These are phyloP conservation scores for Neonectria magnoliae DNA, from an alignment of 2,329 filamentous ascomycete genomes.

Conservation along the genomic window DNA sequence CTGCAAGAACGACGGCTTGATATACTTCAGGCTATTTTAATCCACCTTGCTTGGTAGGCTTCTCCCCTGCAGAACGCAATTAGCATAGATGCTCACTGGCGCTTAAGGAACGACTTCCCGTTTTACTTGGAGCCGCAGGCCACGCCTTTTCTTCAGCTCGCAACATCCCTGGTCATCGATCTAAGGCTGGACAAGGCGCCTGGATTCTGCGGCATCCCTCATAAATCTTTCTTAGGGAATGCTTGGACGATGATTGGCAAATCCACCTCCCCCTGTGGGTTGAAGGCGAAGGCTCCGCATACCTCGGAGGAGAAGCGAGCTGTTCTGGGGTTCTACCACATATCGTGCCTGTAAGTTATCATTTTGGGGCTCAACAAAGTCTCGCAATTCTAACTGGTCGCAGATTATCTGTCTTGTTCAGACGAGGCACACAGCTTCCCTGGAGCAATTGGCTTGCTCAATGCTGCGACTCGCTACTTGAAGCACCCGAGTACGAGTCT, in stretches of 20 bases:
- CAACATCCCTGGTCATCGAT: conserved; percentile 50
- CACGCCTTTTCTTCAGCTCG: conserved; percentile 53
- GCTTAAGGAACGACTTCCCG: conserved; percentile 51
- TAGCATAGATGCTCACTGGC: neutral
- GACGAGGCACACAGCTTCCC: conserved; percentile 44
- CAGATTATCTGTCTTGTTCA: conserved; percentile 45
- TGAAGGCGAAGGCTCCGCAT: conserved; percentile 35
- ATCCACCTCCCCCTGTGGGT: conserved; percentile 14
- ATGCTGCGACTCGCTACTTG: conserved; percentile 47
- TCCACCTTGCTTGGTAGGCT: conserved; percentile 51
- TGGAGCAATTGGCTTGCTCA: conserved; percentile 47
- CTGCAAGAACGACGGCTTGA: conserved; percentile 49
- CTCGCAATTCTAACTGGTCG: neutral
- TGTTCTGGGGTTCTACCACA: conserved; percentile 53
- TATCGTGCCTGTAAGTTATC: conserved; percentile 44
- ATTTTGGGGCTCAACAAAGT: neutral
- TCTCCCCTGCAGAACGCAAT: neutral
- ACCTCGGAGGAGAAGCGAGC: conserved; percentile 52
- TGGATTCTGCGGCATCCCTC: conserved; percentile 30
- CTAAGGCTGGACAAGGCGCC: conserved; percentile 49
- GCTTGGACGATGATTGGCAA: conserved; percentile 40
- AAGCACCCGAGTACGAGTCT: conserved; percentile 43
- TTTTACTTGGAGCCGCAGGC: conserved; percentile 50
- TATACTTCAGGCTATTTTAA: conserved; percentile 51
- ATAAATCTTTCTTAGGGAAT: conserved; percentile 47